Percentiles rank a stretch among this genome's conserved stretches.
These are phyloP conservation scores for Aspergillus ruber DNA, from an alignment of 2,329 filamentous ascomycete species.

Conservation along the genomic window DNA sequence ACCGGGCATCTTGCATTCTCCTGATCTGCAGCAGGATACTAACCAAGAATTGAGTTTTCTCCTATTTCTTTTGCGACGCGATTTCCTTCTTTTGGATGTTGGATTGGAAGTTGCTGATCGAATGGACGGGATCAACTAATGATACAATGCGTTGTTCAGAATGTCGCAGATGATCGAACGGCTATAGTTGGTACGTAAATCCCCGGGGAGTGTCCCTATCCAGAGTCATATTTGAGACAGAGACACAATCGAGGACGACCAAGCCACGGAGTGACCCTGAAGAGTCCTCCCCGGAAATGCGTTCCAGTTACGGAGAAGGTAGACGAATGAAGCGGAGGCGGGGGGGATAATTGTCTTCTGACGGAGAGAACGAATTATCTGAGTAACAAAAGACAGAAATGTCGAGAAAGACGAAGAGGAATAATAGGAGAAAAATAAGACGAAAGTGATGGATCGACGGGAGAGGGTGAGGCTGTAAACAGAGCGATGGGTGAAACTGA, in stretches of 20 bases:
- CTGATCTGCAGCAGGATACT: constrained; percentile 1
- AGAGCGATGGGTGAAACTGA: constrained; percentile 10
- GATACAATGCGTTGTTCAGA: constrained; percentile 34
- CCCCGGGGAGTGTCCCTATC: constrained; percentile 31
- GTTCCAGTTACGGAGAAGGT: neutral
- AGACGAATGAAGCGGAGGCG: neutral
- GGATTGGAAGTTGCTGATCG: constrained; percentile 15
- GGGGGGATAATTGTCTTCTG: neutral
- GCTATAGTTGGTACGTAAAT: constrained; percentile 33
- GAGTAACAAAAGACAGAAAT: neutral
- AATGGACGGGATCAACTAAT: constrained; percentile 16
- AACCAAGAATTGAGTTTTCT: neutral
- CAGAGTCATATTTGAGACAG: constrained; percentile 30
- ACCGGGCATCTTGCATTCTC: constrained; percentile 40
- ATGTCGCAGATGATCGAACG: constrained; percentile 26
- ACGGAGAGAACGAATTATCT: neutral
- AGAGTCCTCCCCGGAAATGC: constrained; percentile 3
- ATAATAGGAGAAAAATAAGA: constrained; percentile 2
- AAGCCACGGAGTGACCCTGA: constrained; percentile 9
- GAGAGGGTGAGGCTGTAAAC: constrained; percentile 5
- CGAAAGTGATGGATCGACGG: neutral
- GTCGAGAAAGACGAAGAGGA: neutral
- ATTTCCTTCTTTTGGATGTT: constrained; percentile 1
- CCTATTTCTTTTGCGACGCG: constrained; percentile 2
- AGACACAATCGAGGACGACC: constrained; percentile 13